phyloP scores from a whole-genome alignment of 805 yeast species.

The Lipomyces spencermartinsiae region DNA sequence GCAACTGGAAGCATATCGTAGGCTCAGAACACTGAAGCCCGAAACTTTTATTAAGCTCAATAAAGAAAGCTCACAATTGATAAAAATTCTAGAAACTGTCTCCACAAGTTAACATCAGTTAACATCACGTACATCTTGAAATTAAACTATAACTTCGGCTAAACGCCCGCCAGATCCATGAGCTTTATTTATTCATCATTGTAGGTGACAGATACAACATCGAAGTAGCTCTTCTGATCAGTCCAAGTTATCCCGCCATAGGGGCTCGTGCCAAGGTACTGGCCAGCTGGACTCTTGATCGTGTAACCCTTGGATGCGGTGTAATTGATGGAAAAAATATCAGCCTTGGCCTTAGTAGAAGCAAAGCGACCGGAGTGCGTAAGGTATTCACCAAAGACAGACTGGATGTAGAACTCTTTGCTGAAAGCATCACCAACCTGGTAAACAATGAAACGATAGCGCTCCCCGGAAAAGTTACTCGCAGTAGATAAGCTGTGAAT shows the following conservation, averaged over 20 bases:
- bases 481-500: not conserved
- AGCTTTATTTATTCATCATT: not conserved
- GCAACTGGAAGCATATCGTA: not conserved
- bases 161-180: no score
- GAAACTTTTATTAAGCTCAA: no score
- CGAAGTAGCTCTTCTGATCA: not conserved
- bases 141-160: no score
- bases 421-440: constrained; percentile 36
- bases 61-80: no score
- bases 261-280: not conserved
- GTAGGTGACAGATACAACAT: constrained; percentile 23
- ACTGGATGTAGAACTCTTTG: constrained; percentile 25
- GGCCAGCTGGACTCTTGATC: constrained; percentile 14
- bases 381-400: constrained; percentile 16
- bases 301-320: constrained; percentile 26
- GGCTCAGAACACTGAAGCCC: no score
- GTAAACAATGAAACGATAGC: constrained; percentile 22
- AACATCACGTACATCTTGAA: no score
- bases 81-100: no score
- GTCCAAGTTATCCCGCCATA: not conserved
- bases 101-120: no score
- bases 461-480: not conserved
- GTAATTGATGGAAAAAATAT: constrained; percentile 20
- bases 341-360: constrained; percentile 8
- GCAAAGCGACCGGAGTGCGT: constrained; percentile 9